Base-by-base conservation (phyloP, 1,139 yeast genomes). In the Maudiozyma humilis region DNA sequence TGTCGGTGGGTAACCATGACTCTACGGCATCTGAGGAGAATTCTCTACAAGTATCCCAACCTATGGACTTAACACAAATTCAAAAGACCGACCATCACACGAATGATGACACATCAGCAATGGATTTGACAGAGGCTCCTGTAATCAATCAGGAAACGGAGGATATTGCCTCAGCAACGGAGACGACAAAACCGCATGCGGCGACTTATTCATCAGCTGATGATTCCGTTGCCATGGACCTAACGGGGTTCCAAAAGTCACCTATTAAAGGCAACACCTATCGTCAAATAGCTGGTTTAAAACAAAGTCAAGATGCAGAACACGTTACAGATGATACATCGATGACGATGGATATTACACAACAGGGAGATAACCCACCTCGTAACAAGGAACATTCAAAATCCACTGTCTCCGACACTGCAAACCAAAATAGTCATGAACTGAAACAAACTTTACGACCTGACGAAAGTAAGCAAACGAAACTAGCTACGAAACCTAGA, bases 171-270 rank as follows among this genome's bases (percentile, higher is more conserved):
- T n/a, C 15, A 16, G 37, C n/a, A 19, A 34, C 6, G 20, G 12
- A 32, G 18, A 16, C 16, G 20, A 31, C 36, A 32, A 8, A 15
- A 4, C 20, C 8, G 14, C 20, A n/a, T n/a, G n/a, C n/a, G n/a
- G n/a, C n/a, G n/a, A n/a, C n/a, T n/a, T n/a, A n/a, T n/a, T n/a
- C n/a, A n/a, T n/a, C n/a, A n/a, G n/a, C n/a, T n/a, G n/a, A n/a
- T n/a, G 27, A 46, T 52, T 35, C 35, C 42, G 41, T 57, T 59
- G 46, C 55, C 2, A 55, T 58, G 59, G 60, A 58, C 16, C 51
- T 57, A 20, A 59, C 63, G 3, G 43, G 45, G 29, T 14, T 42
- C 16, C 40, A 36, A 18, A n/a, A 4, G 15, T 15, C 17, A 12
- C 1, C n/a, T 1, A 18, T 3, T 6, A 19, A 6, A 5, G 10